phyloP scores from a whole-genome alignment of 192 early-diverging fungal genomes.

The Coemansia sp. region DNA sequence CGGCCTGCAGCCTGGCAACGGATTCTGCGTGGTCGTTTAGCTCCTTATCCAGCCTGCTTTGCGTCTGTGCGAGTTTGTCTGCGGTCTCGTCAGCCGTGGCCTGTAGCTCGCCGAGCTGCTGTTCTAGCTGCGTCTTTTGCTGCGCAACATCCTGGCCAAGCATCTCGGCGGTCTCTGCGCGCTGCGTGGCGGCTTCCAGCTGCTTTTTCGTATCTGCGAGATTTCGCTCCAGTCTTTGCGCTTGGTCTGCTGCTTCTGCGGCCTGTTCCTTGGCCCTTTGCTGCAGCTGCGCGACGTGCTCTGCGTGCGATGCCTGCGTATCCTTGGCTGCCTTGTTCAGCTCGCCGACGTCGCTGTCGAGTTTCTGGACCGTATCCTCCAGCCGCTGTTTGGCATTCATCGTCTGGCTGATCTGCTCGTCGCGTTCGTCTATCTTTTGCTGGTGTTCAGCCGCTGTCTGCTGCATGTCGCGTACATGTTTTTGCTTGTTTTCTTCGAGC shows the following conservation, averaged over 20 bases:
- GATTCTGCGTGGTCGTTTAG: conserved; percentile 11
- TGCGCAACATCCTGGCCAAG: background rate
- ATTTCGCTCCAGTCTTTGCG: background rate
- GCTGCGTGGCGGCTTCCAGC: conserved; percentile 4
- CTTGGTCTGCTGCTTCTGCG: background rate
- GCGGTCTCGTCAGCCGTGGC: background rate
- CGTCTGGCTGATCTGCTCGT: background rate
- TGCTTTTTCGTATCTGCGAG: background rate
- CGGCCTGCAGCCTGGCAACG: conserved; percentile 2
- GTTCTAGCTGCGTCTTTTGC: conserved; percentile 4
- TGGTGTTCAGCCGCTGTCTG: background rate
- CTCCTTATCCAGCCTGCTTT: conserved; percentile 13
- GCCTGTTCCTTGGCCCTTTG: background rate
- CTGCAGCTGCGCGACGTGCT: background rate
- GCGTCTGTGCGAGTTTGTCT: conserved; percentile 5
- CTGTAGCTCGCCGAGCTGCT: conserved; percentile 1
- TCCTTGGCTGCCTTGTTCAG: background rate
- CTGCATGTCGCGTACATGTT: background rate
- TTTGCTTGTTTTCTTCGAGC: background rate
- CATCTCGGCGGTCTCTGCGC: conserved; percentile 14
- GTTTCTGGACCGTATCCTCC: background rate
- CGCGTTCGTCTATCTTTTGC: conserved; percentile 13
- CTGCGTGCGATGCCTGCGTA: too few species aligned
- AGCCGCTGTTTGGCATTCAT: background rate
- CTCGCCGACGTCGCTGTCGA: conserved; percentile 5